phyloP scores from a whole-genome alignment of 2,329 filamentous ascomycete genomes.

The Scedosporium minutisporum region DNA sequence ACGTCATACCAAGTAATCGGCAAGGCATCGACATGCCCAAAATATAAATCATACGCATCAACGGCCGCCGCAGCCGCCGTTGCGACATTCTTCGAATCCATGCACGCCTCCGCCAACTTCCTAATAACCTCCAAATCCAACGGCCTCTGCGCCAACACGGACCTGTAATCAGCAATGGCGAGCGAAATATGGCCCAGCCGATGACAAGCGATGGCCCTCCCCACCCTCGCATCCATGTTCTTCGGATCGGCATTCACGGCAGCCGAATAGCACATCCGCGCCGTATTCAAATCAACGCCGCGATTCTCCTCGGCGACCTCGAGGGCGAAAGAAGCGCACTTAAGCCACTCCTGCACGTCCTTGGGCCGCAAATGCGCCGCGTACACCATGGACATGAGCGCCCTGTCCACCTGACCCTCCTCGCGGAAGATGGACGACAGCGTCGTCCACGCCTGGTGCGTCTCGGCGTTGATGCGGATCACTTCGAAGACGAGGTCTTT shows the following conservation, averaged over 20 bases:
- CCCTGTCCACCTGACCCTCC: constrained; percentile 45
- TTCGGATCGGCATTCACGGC: constrained; percentile 48
- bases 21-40: constrained; percentile 29
- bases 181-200: constrained; percentile 42
- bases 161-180: constrained; percentile 48
- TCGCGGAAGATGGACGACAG: constrained; percentile 53
- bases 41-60: constrained; percentile 37
- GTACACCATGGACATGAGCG: constrained; percentile 49
- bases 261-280: constrained; percentile 48
- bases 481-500: constrained; percentile 50
- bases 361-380: constrained; percentile 55
- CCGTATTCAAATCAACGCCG: constrained; percentile 39
- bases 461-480: constrained; percentile 59
- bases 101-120: constrained; percentile 46
- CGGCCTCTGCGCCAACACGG: constrained; percentile 40
- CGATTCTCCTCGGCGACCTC: constrained; percentile 36
- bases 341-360: constrained; percentile 48
- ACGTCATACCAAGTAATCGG: constrained; percentile 64
- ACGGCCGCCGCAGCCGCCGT: constrained; percentile 29
- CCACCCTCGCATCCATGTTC: constrained; percentile 47
- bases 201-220: constrained; percentile 49
- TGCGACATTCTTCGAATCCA: constrained; percentile 40
- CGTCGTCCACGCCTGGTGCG: constrained; percentile 54
- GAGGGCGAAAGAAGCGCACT: constrained; percentile 47
- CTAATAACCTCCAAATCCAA: constrained; percentile 45